Base-by-base conservation (phyloP, 2,329 filamentous ascomycete genomes). In the Botrytis aclada region DNA sequence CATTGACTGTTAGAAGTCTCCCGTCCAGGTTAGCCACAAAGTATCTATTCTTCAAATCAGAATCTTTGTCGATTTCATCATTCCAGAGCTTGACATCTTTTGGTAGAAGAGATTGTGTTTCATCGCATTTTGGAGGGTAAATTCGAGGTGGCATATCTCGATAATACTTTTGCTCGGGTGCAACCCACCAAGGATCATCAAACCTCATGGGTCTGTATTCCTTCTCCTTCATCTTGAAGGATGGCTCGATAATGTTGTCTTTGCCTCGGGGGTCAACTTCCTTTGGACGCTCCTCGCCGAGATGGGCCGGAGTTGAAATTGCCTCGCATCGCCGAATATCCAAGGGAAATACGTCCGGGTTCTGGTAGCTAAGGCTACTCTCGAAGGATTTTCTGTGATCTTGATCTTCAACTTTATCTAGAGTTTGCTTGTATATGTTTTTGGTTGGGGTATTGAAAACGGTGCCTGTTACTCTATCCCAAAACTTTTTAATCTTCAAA, bases 361-460 rank as follows among this genome's bases (percentile, higher is more conserved):
- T 72, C 14, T 54, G 37, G 25, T 69, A 58, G 32, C 25, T 72
- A 0, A 32, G 14, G 10, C 37, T 39, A 41, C 41, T 32, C 4
- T 67, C 10, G 18, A 67, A 67, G 7, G 65, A 67, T 41, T 56
- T n/a, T 67, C 25, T 29, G 34, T 63, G 41, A 10, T 47, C 14
- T 1, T 29, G 41, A 20, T 70, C 54, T 39, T 29, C n/a, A 20
- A 29, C 9, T 29, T 64, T 70, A 32, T 45, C 20, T 9, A 70
- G 65, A 25, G 47, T 67, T 29, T 67, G 65, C 5, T 5, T 16
- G 29, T 41, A 14, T 22, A 67, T 43, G 9, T 74, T 65, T 16
- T 54, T 64, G 14, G 70, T 79, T 5, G 79, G 79, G 54, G 78
- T 76, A 34, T 80, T 80, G 74, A 79, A 79, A 16, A 80, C 72